Conservation (phyloP, 202 grass and related monocot species). For the Schoenoplectus tabernaemontani region DNA sequence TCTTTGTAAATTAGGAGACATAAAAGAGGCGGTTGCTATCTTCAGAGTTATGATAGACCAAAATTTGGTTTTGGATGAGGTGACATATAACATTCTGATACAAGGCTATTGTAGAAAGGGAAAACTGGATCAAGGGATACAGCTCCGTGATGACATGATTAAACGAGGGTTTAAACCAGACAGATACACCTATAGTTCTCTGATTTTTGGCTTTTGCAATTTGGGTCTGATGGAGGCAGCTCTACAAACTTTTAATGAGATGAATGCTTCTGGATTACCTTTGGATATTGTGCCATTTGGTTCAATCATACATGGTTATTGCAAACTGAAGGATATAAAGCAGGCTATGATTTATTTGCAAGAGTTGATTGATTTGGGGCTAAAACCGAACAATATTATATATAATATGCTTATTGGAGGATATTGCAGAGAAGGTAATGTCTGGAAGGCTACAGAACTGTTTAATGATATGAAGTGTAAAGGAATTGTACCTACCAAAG, state of each 20-base stretch:
- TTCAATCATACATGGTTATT: slow-evolving; percentile 73
- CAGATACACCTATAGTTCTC: slow-evolving; percentile 58
- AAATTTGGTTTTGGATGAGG: slow-evolving; percentile 44
- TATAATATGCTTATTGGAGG: slow-evolving; percentile 90
- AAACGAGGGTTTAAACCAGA: slow-evolving; percentile 73
- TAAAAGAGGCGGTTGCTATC: slow-evolving; percentile 47
- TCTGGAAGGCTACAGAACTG: slow-evolving; percentile 55
- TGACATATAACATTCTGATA: slow-evolving; percentile 91
- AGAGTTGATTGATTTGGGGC: slow-evolving; percentile 46
- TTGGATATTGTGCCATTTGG: slow-evolving; percentile 72
- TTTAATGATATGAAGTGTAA: slow-evolving; percentile 63
- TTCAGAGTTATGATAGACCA: slow-evolving; percentile 47
- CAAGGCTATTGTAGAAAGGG: slow-evolving; percentile 54
- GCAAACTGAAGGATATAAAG: slow-evolving; percentile 66
- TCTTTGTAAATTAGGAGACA: slow-evolving; percentile 46
- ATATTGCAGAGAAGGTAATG: slow-evolving; percentile 54
- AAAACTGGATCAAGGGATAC: slow-evolving; percentile 56
- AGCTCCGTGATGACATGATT: slow-evolving; percentile 62
- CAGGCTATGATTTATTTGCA: slow-evolving; percentile 56
- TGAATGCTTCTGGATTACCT: slow-evolving; percentile 51
- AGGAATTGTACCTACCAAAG: slow-evolving; percentile 47
- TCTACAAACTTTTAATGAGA: slow-evolving; percentile 41
- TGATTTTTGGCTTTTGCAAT: slow-evolving; percentile 53
- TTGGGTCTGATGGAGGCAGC: slow-evolving; percentile 65
- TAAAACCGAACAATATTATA: slow-evolving; percentile 58